Conservation (phyloP, 208 protist genomes). For the Leishmania amazonensis region DNA sequence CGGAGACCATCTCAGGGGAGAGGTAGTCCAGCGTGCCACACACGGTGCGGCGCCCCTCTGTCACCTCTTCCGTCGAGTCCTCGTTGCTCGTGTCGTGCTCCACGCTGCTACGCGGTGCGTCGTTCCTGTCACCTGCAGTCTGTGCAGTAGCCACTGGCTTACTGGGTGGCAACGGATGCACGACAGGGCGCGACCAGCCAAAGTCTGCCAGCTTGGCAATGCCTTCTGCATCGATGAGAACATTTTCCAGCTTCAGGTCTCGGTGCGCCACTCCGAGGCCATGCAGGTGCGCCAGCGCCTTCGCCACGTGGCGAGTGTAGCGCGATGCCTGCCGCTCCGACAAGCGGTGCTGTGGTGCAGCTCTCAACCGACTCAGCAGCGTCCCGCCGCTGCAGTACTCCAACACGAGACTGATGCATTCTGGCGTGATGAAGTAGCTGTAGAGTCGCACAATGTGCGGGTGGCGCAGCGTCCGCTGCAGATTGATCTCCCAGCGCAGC, state of each 20-base stretch:
- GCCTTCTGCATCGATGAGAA: slow-evolving; percentile 72
- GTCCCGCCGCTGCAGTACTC: slow-evolving; percentile 75
- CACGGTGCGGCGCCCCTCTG: slow-evolving; percentile 48
- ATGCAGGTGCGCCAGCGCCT: slow-evolving; percentile 80
- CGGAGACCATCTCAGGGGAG: slow-evolving; percentile 96
- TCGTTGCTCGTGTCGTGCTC: not conserved
- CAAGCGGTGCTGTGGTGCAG: slow-evolving; percentile 31
- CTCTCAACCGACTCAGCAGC: slow-evolving; percentile 46
- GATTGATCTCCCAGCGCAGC: slow-evolving; percentile 82
- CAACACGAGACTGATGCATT: slow-evolving; percentile 62
- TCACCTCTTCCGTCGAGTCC: not conserved
- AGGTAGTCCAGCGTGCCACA: slow-evolving; percentile 99
- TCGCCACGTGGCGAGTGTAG: slow-evolving; percentile 68
- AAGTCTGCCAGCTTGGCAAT: slow-evolving; percentile 99
- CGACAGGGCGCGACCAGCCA: slow-evolving; percentile 93
- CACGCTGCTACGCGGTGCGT: not conserved
- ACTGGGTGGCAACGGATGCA: not conserved
- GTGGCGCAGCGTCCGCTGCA: slow-evolving; percentile 82
- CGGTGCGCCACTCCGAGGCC: slow-evolving; percentile 77
- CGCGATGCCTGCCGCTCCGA: slow-evolving; percentile 53
- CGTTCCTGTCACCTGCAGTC: not conserved
- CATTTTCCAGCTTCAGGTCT: slow-evolving; percentile 93
- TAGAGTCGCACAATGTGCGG: slow-evolving; percentile 82
- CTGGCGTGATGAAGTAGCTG: slow-evolving; percentile 73
- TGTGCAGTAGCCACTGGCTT: not conserved